phyloP scores from a whole-genome alignment of 805 yeast genomes.

The Cyberlindnera samutprakarnensis region DNA sequence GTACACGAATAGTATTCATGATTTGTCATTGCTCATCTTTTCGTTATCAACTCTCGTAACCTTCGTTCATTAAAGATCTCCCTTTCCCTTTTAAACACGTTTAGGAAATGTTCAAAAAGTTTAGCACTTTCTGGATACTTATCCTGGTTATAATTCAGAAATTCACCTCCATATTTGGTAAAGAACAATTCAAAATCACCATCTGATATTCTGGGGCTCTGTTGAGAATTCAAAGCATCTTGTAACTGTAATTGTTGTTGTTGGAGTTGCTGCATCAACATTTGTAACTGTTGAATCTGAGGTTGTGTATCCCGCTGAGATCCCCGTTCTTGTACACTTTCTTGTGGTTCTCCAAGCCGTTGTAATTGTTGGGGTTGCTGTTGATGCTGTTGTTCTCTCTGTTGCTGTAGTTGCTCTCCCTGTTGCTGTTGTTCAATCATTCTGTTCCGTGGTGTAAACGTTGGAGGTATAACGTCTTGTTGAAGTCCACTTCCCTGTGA shows the following conservation, averaged over 20 bases:
- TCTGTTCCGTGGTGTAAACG: too few species aligned
- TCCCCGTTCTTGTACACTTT: too few species aligned
- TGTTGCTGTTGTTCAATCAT: too few species aligned
- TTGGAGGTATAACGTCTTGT: too few species aligned
- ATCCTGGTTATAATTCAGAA: conserved; percentile 4
- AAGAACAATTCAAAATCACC: conserved; percentile 9
- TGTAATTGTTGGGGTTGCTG: conserved; percentile 1
- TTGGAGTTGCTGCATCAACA: conserved; percentile 1
- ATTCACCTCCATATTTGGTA: conserved; percentile 8
- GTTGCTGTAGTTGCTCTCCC: conserved; percentile 2
- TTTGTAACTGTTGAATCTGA: too few species aligned
- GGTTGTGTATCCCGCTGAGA: too few species aligned
- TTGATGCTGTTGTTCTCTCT: conserved; percentile 1
- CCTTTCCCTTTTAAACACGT: conserved; percentile 5
- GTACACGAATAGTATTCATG: too few species aligned
- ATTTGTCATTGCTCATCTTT: too few species aligned
- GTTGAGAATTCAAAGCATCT: too few species aligned
- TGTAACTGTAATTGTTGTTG: conserved; percentile 2
- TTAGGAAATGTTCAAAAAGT: conserved; percentile 4
- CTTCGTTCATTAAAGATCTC: conserved; percentile 5
- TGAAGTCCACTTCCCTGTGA: too few species aligned
- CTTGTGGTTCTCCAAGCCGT: too few species aligned
- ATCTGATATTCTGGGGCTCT: conserved; percentile 3
- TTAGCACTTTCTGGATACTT: conserved; percentile 9
- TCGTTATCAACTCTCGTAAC: conserved; percentile 9